Evolutionary conservation across 1,284 basidiomycete species (phyloP), one percentile per base, ranked within the genome.

Genomic region (Phenoliferia sp.): DNA sequence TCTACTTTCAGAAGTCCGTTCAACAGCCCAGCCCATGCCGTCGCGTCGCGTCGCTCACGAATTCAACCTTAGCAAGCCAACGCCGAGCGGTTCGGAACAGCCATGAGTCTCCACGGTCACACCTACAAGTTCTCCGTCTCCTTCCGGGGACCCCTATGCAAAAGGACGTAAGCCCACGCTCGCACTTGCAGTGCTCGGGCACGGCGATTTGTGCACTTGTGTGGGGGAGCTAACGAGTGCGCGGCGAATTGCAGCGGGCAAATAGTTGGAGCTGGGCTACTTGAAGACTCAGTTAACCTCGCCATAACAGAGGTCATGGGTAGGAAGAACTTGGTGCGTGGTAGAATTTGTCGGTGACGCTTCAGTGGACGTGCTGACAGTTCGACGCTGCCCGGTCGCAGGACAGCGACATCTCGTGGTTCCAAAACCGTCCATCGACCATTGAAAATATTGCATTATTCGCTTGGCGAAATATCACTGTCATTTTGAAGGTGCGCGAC

Each of bases 401-500:
- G 58, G 71, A 72, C 58, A 22, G 10, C 28, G 69, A 72, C 61
- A 35, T 70, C 34, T 60, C 66, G 9, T 72, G 61, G 61, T 72
- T 72, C 65, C 36, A 55, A 19, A 61, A 62, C 0, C 62, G 71
- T 6, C 69, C 71, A 0, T 72, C 71, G 26, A 70, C 71, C 1
- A 44, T 72, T 58, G 71, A 72, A 34, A 72, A 72, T 63, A 22
- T 72, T n/a, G 61, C 59, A 57, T 36, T 72, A 33, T 69, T 72
- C 39, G 67, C 61, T 22, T 72, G 62, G 61, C 52, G 71, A 22
- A 72, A 72, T 59, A 19, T 68, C 22, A 26, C 19, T 4, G 67
- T 72, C 58, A 35, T 72, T 26, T 62, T 66, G 34, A 44, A 57
- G 5, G n/a, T n/a, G n/a, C n/a, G n/a, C n/a, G n/a, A n/a, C n/a